Percentiles rank a stretch among this genome's conserved stretches.
Conservation (phyloP, 208 protist genomes). For the Crithidia sp. region DNA sequence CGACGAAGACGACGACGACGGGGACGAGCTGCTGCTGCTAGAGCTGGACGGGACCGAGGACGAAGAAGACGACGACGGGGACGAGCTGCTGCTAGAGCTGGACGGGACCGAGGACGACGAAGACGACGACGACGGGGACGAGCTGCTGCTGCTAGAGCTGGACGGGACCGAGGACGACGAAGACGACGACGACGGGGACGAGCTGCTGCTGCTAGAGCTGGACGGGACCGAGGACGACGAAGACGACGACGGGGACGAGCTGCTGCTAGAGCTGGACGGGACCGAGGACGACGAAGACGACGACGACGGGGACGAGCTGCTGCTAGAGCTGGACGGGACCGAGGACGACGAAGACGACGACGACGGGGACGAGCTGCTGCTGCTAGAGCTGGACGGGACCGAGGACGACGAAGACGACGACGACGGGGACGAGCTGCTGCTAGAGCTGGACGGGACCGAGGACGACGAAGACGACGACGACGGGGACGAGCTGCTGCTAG, state of each 20-base stretch:
- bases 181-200: conserved; percentile 5
- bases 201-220: background rate
- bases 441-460: background rate
- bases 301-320: too few species aligned
- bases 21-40: background rate
- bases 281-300: conserved; percentile 7
- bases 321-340: too few species aligned
- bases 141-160: background rate
- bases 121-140: conserved; percentile 5
- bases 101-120: conserved; percentile 19
- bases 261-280: background rate
- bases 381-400: background rate
- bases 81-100: too few species aligned
- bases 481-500: background rate
- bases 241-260: background rate
- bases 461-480: conserved; percentile 18
- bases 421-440: background rate
- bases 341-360: too few species aligned
- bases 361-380: background rate
- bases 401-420: conserved; percentile 17
- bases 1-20: conserved; percentile 18
- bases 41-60: background rate
- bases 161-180: conserved; percentile 8
- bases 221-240: conserved; percentile 9
- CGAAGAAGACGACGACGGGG: background rate